Percentiles rank a stretch among this genome's conserved stretches.
phyloP scores from a whole-genome alignment of 371 early-diverging fungal species.

The Mucor mucedo region DNA sequence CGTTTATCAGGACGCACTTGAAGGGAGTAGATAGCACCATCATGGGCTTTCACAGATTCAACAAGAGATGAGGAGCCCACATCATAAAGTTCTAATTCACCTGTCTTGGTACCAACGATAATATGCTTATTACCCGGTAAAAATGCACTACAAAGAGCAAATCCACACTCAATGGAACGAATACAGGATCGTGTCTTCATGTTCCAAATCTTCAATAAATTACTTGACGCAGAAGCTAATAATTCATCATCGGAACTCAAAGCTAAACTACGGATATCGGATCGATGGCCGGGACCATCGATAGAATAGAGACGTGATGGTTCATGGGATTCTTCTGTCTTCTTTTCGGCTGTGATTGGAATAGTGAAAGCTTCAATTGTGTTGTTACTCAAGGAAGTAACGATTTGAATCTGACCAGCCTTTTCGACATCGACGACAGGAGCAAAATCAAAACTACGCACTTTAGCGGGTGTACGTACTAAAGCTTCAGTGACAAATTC shows the following conservation, averaged over 20 bases:
- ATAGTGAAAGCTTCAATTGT: slow-evolving; percentile 71
- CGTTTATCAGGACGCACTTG: slow-evolving; percentile 87
- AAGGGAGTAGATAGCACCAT: slow-evolving; percentile 86
- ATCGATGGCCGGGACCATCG: slow-evolving; percentile 89
- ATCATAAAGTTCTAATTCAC: slow-evolving; percentile 88
- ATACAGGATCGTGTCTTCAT: slow-evolving; percentile 79
- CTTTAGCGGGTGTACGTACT: slow-evolving; percentile 71
- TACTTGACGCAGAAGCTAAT: slow-evolving; percentile 82
- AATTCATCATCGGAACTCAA: slow-evolving; percentile 88
- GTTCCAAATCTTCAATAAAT: slow-evolving; percentile 89
- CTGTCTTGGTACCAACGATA: slow-evolving; percentile 90
- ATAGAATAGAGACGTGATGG: slow-evolving; percentile 65
- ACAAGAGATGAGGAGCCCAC: slow-evolving; percentile 80
- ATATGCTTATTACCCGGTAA: slow-evolving; percentile 90
- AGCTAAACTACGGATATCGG: slow-evolving; percentile 86
- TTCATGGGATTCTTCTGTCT: slow-evolving; percentile 52
- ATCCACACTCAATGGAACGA: slow-evolving; percentile 86
- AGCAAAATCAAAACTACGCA: slow-evolving; percentile 79
- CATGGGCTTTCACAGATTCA: slow-evolving; percentile 88
- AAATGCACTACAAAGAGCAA: slow-evolving; percentile 86
- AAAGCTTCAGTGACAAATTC: slow-evolving; percentile 67
- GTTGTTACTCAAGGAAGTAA: slow-evolving; percentile 76
- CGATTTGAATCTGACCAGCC: slow-evolving; percentile 54
- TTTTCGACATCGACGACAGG: slow-evolving; percentile 62
- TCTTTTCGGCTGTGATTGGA: slow-evolving; percentile 55